phyloP scores from a whole-genome alignment of 768 basidiomycete species.

The Dioszegia crocea region DNA sequence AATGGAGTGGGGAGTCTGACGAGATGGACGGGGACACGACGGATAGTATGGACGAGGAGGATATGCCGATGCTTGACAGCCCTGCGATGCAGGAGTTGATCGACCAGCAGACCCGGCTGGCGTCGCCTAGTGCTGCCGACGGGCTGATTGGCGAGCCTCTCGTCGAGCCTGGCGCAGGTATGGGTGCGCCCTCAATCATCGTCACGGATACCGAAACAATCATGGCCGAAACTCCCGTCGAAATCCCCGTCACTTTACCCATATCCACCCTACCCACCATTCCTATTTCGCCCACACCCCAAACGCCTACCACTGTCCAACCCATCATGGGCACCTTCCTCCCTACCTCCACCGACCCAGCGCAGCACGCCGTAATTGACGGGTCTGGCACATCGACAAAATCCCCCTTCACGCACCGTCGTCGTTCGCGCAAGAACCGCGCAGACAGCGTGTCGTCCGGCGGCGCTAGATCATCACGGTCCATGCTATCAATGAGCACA shows the following conservation, averaged over 20 bases:
- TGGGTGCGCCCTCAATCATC: conserved; percentile 17
- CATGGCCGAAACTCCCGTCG: not conserved
- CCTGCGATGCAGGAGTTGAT: conserved; percentile 37
- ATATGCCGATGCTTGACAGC: conserved; percentile 44
- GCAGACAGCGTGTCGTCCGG: conserved; percentile 19
- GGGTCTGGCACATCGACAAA: conserved; percentile 32
- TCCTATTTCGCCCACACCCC: conserved; percentile 7
- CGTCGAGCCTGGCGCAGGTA: not conserved
- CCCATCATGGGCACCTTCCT: conserved; percentile 45
- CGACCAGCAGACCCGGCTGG: conserved; percentile 12
- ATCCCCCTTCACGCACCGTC: conserved; percentile 41
- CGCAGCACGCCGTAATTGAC: conserved; percentile 43
- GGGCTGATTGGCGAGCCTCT: conserved; percentile 5
- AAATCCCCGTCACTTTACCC: conserved; percentile 6
- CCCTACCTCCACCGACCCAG: conserved; percentile 34
- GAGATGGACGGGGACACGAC: conserved; percentile 44
- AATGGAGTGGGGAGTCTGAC: conserved; percentile 32
- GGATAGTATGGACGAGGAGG: conserved; percentile 46
- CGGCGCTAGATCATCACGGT: not conserved
- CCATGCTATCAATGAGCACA: not conserved
- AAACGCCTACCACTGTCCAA: conserved; percentile 6
- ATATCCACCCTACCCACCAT: conserved; percentile 17
- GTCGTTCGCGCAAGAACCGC: conserved; percentile 23
- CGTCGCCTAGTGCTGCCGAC: conserved; percentile 11
- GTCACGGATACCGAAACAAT: conserved; percentile 24